Base-by-base conservation (phyloP, 768 basidiomycete species). In the Daedalea quercina region DNA sequence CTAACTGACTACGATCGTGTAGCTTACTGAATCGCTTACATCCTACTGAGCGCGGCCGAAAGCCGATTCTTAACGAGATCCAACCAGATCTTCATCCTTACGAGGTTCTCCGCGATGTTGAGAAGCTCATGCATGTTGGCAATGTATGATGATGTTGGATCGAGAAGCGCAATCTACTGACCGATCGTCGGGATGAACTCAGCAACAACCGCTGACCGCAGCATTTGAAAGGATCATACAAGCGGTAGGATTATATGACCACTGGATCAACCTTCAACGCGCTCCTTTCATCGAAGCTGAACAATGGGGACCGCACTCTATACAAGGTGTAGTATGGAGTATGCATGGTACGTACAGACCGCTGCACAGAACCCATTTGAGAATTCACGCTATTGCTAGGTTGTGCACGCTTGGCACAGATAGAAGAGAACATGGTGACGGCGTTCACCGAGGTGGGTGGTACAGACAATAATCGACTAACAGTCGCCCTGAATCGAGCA, bases 21-120 rank as follows among this genome's bases (percentile, higher is more conserved):
- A 92, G 90, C 60, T 73, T 91, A 63, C 63, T 87, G 24, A 81
- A 88, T 67, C 84, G 90, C 15, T 72, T 91, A 22, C 84, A 85
- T 34, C 73, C 79, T 15, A 67, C 66, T 44, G 70, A 70, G 51
- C 69, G 74, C 19, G 73, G 72, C 1, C 70, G 69, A 47, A 78
- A 72, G 58, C 81, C 78, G 23, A 62, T 72, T 44, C 63, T 90
- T 23, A 87, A 89, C 60, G 83, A 87, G 67, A 77, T 90, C 11
- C 87, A 91, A 61, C 78, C 84, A 3, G 79, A 87, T 60, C 71
- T 88, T 34, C 83, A 90, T 57, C 87, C 89, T 13, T 72, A 82
- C 3, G 90, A 92, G 64, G 74, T 90, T 35, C 73, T 92, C 40
- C 84, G 77, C 60, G 90, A 92, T 63, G 81, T 87, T 12, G 76